Percentiles rank a stretch among this genome's conserved stretches.
Conservation (phyloP, 2,329 filamentous ascomycete genomes). For the Elsinoe necatrix region DNA sequence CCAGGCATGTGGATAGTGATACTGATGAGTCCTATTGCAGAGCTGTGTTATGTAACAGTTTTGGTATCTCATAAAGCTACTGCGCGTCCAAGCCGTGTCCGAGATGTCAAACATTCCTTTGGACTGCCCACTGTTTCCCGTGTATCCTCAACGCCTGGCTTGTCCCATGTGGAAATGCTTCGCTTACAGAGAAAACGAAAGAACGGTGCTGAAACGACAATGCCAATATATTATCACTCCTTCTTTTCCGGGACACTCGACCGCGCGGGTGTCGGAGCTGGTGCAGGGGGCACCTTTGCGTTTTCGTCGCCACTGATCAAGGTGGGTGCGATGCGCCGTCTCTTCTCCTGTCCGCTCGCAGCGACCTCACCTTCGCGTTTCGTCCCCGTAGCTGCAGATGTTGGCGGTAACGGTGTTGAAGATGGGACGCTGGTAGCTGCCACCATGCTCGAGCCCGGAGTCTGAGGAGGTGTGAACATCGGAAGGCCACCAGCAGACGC, state of each 20-base stretch:
- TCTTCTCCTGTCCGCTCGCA: slow-evolving; percentile 33
- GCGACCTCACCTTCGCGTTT: slow-evolving; percentile 32
- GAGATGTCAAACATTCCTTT: neutral
- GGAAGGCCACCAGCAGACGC: slow-evolving; percentile 50
- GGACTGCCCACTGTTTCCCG: neutral
- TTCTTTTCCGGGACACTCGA: neutral
- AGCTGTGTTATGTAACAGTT: neutral
- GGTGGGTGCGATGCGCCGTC: slow-evolving; percentile 39
- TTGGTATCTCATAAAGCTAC: slow-evolving; percentile 9
- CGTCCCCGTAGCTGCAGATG: slow-evolving; percentile 18
- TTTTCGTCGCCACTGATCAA: slow-evolving; percentile 23
- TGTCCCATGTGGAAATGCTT: neutral
- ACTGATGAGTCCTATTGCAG: neutral
- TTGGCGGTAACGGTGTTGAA: no score
- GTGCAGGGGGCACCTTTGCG: neutral
- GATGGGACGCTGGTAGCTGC: slow-evolving; percentile 33
- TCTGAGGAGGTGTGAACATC: slow-evolving; percentile 84
- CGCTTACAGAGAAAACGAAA: slow-evolving; percentile 8
- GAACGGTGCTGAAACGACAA: neutral
- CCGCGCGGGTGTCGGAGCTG: neutral
- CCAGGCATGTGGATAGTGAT: neutral
- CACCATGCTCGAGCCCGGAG: slow-evolving; percentile 50
- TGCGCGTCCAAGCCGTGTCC: neutral
- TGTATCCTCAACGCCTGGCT: slow-evolving; percentile 11
- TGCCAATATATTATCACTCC: neutral